A percentile compares a stretch with the other conserved stretches of the same genome.
Evolutionary conservation across 108 stramenopile genomes (phyloP).

Genomic region (Skeletonema potamos): DNA sequence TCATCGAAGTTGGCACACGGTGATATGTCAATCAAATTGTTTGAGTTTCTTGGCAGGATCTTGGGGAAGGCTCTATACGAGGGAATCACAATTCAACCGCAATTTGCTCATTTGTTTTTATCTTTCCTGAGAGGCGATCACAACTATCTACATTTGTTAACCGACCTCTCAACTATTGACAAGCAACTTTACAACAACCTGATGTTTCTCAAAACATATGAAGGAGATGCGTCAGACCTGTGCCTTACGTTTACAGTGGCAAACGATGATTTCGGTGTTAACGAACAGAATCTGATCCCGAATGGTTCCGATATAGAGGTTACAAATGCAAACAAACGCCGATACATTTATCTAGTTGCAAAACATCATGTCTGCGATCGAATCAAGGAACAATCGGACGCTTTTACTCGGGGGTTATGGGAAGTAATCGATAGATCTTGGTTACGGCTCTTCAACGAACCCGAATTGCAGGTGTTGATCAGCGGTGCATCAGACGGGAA

Average conservation of each 20-base stretch:
- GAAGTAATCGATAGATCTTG: slow-evolving; percentile 90
- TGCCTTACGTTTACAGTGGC: slow-evolving; percentile 92
- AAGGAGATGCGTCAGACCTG: slow-evolving; percentile 91
- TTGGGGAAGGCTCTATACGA: slow-evolving; percentile 95
- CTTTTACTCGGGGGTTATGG: slow-evolving; percentile 93
- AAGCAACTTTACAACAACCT: slow-evolving; percentile 91
- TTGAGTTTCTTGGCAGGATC: slow-evolving; percentile 92
- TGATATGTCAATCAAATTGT: slow-evolving; percentile 76
- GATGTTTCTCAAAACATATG: slow-evolving; percentile 94
- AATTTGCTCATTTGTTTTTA: slow-evolving; percentile 97
- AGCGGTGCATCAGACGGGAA: slow-evolving; percentile 83
- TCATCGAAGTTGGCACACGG: slow-evolving; percentile 69
- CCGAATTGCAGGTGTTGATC: slow-evolving; percentile 94
- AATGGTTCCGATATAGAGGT: slow-evolving; percentile 89
- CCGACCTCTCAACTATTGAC: slow-evolving; percentile 91
- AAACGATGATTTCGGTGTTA: slow-evolving; percentile 88
- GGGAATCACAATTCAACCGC: slow-evolving; percentile 94
- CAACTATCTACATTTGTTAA: slow-evolving; percentile 85
- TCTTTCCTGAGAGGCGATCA: slow-evolving; percentile 92
- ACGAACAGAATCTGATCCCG: slow-evolving; percentile 84
- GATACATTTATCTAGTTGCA: slow-evolving; percentile 89
- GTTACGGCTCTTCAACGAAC: slow-evolving; percentile 94
- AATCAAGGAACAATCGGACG: slow-evolving; percentile 86
- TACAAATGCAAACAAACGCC: slow-evolving; percentile 71
- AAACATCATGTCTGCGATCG: slow-evolving; percentile 94